Percentiles rank a stretch among this genome's conserved stretches.
These are phyloP conservation scores for Lavandula angustifolia DNA, from an alignment of 257 asterid species.

Conservation along the genomic window DNA sequence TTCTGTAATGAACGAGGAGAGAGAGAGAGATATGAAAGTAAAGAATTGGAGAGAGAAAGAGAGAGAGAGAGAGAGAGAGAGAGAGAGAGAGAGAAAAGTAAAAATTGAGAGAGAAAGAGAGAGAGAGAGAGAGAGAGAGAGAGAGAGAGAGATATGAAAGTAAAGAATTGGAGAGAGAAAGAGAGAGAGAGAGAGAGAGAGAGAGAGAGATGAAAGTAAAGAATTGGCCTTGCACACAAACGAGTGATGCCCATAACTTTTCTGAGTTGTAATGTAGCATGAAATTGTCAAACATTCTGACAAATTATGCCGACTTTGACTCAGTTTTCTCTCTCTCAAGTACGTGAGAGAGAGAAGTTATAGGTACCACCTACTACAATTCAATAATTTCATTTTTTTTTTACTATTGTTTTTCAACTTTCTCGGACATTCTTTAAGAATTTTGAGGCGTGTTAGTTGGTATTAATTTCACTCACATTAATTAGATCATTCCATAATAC, in stretches of 20 bases:
- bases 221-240: constrained; percentile 19
- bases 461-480: no score
- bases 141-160: no score
- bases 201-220: no score
- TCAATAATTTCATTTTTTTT: background rate
- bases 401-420: background rate
- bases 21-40: background rate
- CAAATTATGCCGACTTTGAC: constrained; percentile 29
- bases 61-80: no score
- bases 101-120: no score
- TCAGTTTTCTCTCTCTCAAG: background rate
- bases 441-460: background rate
- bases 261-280: no score
- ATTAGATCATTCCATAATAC: no score
- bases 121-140: no score
- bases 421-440: constrained; percentile 10
- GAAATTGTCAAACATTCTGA: constrained; percentile 31
- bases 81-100: no score
- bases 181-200: no score
- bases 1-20: constrained; percentile 8
- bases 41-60: no score
- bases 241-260: background rate
- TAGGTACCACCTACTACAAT: background rate
- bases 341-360: background rate
- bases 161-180: no score